Evolutionary conservation across 1,139 yeast genomes (phyloP).

Genomic region (Candida tetrigidarum): DNA sequence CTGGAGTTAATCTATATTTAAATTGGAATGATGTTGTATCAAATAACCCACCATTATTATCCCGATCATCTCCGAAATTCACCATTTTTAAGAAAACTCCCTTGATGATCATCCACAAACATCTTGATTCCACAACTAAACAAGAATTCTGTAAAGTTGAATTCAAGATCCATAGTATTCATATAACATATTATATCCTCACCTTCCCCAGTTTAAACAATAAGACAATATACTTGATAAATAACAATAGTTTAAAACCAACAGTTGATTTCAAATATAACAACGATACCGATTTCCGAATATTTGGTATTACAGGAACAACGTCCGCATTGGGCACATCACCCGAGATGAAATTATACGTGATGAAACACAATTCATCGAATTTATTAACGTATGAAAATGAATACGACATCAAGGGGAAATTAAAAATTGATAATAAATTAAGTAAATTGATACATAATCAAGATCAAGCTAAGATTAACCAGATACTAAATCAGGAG

Average conservation of each 20-base stretch:
- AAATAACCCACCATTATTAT: slow-evolving; percentile 26
- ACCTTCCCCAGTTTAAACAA: slow-evolving; percentile 24
- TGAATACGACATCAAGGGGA: slow-evolving; percentile 13
- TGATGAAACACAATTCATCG: slow-evolving; percentile 25
- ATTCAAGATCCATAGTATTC: slow-evolving; percentile 35
- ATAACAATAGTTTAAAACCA: slow-evolving; percentile 40
- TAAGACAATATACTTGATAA: slow-evolving; percentile 21
- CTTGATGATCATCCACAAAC: slow-evolving; percentile 30
- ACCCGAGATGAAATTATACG: slow-evolving; percentile 32
- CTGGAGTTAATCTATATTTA: slow-evolving; percentile 23
- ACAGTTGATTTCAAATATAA: slow-evolving; percentile 37
- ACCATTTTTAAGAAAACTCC: slow-evolving; percentile 32
- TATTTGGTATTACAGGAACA: slow-evolving; percentile 41
- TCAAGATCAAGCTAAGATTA: slow-evolving; percentile 15
- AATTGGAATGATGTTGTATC: slow-evolving; percentile 5
- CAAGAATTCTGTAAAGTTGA: slow-evolving; percentile 35
- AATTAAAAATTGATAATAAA: slow-evolving; percentile 13
- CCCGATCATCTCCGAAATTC: slow-evolving; percentile 27
- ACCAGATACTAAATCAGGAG: slow-evolving; percentile 14
- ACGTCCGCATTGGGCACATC: slow-evolving; percentile 42
- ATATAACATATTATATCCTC: slow-evolving; percentile 40
- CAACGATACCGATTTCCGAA: slow-evolving; percentile 34
- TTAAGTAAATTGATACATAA: slow-evolving; percentile 14
- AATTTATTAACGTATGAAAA: slow-evolving; percentile 30
- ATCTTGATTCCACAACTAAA: slow-evolving; percentile 17